Conservation (phyloP, 306 rosid species). For the Rosa persica region DNA sequence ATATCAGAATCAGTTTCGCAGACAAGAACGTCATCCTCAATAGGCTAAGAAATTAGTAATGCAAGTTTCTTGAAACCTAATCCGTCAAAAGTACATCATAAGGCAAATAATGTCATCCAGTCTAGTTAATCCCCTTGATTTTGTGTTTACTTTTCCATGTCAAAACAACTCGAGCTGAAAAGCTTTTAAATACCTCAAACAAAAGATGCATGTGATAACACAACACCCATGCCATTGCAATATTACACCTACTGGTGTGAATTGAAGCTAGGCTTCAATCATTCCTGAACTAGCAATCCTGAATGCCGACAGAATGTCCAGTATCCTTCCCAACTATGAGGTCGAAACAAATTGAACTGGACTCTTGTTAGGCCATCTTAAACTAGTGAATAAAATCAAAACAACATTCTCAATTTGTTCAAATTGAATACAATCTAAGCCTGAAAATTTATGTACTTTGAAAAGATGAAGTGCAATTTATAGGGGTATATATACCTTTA, state of each 20-base stretch:
- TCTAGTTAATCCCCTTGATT: not conserved
- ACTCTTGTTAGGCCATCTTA: not conserved
- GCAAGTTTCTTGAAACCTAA: not conserved
- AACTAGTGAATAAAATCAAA: not conserved
- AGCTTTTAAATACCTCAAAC: not conserved
- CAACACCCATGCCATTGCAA: too few relatives aligned
- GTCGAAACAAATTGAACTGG: not conserved
- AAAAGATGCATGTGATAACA: not conserved
- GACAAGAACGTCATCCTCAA: constrained; percentile 15
- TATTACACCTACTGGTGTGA: not conserved
- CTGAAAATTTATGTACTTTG: not conserved
- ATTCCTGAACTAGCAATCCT: too few relatives aligned
- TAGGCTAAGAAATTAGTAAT: constrained; percentile 3
- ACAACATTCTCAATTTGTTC: not conserved
- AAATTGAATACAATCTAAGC: not conserved
- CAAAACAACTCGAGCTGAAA: not conserved
- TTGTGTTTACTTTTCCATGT: not conserved
- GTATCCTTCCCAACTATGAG: not conserved
- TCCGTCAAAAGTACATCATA: not conserved
- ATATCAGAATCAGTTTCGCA: constrained; percentile 5
- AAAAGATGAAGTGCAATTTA: not conserved
- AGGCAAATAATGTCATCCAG: not conserved
- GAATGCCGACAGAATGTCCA: too few relatives aligned
- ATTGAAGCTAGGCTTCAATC: not conserved
- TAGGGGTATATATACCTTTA: constrained; percentile 24